Evolutionary conservation across 2,329 filamentous ascomycete species (phyloP).

Genomic region (Fusarium buharicum): DNA sequence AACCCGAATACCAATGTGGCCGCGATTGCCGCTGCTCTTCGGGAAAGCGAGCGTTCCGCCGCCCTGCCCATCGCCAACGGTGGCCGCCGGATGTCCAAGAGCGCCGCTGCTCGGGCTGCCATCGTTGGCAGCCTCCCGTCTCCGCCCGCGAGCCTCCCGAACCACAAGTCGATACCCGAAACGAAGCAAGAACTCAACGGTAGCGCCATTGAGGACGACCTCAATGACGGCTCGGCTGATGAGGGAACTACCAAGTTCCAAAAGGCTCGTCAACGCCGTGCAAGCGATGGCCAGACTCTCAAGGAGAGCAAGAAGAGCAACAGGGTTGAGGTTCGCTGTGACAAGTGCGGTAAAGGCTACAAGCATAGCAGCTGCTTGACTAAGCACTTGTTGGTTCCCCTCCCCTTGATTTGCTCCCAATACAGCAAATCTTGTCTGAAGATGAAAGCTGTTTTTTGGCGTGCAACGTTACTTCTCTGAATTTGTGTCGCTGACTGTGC

Average conservation of each 20-base stretch:
- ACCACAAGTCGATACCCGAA: conserved; percentile 62
- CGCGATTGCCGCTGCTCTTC: conserved; percentile 77
- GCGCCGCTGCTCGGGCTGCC: conserved; percentile 62
- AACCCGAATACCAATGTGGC: conserved; percentile 77
- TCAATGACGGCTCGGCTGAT: conserved; percentile 66
- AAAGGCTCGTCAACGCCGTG: conserved; percentile 65
- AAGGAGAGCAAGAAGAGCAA: conserved; percentile 88
- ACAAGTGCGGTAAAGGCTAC: conserved; percentile 99
- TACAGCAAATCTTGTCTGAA: conserved; percentile 46
- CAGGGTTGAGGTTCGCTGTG: conserved; percentile 89
- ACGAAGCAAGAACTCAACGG: conserved; percentile 63
- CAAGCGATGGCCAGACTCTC: conserved; percentile 88
- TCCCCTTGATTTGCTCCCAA: conserved; percentile 55
- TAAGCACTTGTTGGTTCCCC: conserved; percentile 98
- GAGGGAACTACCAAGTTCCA: conserved; percentile 62
- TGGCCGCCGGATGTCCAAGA: conserved; percentile 75
- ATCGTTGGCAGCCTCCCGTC: conserved; percentile 68
- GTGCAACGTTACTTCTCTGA: conserved; percentile 32
- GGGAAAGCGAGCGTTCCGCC: conserved; percentile 69
- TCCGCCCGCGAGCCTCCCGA: conserved; percentile 75
- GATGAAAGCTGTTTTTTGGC: conserved; percentile 25
- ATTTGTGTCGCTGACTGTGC: conserved; percentile 44
- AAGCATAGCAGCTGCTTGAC: conserved; percentile 99
- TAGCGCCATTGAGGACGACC: conserved; percentile 76
- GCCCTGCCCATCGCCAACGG: conserved; percentile 68